A percentile compares a stretch with the other conserved stretches of the same genome.
These are phyloP conservation scores for Lachancea waltii DNA, from an alignment of 805 yeast genomes.

Conservation along the genomic window DNA sequence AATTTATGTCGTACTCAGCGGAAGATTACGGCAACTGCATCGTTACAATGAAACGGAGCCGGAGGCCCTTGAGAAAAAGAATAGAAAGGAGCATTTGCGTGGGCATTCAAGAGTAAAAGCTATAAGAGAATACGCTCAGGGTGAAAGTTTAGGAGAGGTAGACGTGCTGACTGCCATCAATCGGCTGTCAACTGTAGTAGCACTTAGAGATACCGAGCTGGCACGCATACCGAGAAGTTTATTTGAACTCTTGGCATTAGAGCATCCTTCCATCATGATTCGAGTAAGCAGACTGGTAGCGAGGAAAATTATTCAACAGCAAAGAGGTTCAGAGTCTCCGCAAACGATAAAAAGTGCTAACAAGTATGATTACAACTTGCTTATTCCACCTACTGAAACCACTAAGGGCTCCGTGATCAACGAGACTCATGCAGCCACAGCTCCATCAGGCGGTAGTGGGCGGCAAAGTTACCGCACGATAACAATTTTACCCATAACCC, in stretches of 20 bases:
- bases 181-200: conserved; percentile 63
- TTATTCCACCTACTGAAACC: conserved; percentile 30
- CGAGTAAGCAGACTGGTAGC: conserved; percentile 87
- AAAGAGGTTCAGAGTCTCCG: conserved; percentile 8
- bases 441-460: conserved; percentile 16
- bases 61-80: conserved; percentile 7
- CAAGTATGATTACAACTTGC: conserved; percentile 26
- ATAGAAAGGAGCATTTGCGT: conserved; percentile 8
- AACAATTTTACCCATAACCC: conserved; percentile 71
- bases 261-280: conserved; percentile 85
- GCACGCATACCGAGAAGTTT: conserved; percentile 88
- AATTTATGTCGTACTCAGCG: conserved; percentile 81
- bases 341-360: conserved; percentile 13
- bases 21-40: conserved; percentile 66
- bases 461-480: conserved; percentile 58
- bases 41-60: conserved; percentile 14
- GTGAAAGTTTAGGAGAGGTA: conserved; percentile 90
- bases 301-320: conserved; percentile 33
- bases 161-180: conserved; percentile 82
- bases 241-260: conserved; percentile 76
- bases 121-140: conserved; percentile 82
- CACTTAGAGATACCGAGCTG: conserved; percentile 88
- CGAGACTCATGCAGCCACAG: conserved; percentile 11
- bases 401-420: conserved; percentile 11
- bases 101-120: conserved; percentile 25